Evolutionary conservation across 2,329 filamentous ascomycete genomes (phyloP), one percentile per base, ranked within the genome.

Genomic region (Sclerotinia trifoliorum): DNA sequence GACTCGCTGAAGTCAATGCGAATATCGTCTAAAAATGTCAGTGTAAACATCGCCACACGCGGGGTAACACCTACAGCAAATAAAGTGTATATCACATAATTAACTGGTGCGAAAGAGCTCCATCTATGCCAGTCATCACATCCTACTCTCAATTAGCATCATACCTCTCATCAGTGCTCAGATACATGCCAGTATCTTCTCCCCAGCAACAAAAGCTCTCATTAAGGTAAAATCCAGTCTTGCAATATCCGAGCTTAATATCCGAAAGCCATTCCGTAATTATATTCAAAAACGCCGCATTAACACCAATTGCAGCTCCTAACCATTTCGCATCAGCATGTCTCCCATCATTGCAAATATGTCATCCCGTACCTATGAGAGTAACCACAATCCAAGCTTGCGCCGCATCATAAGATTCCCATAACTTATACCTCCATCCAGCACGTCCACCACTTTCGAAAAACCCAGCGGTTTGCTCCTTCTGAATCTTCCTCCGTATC

Each of bases 151-250:
- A 52, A 65, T 78, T 56, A 77, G 74, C 68, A 52, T 55, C 55
- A 26, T 55, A 52, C 17, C 55, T 42, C 44, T 26, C 10, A 13
- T 42, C 32, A 44, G 3, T 48, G 54, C 62, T 60, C 26, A 39
- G n/a, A 48, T 35, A 57, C 80, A 56, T 80, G 89, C 89, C 94
- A 77, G 87, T 90, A 75, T 97, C 93, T 67, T 95, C 91, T 49
- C 95, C 95, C 93, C 94, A 99, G 78, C 95, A 99, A 80, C 95
- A 99, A 79, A 99, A 99, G 78, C 87, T 90, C 83, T 98, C 93
- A 79, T 99, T 99, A 68, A 99, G 84, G 78, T 99, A 99, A 79
- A 98, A 99, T 3, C 89, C 94, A 11, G 94, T 97, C 17, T 89
- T 91, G 83, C 95, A 99, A 80, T 97, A 90, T n/a, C 95, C 95